phyloP scores from a whole-genome alignment of 2,329 filamentous ascomycete genomes.

The Calonectria pteridis region DNA sequence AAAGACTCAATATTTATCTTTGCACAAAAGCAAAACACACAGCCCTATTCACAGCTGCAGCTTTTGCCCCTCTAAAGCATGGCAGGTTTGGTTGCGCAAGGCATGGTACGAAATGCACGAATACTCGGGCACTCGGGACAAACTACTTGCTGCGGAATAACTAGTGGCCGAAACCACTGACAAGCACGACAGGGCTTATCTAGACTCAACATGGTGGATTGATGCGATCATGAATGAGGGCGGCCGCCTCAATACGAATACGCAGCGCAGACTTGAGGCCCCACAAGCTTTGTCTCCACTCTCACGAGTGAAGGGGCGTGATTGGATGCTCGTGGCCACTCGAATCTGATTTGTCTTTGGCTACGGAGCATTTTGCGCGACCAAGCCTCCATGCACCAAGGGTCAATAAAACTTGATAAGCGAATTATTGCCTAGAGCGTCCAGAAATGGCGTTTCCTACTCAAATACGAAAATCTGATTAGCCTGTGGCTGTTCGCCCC shows the following conservation, averaged over 20 bases:
- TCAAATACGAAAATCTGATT: not conserved
- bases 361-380: not conserved
- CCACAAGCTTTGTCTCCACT: not conserved
- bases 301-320: not conserved
- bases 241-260: conserved; percentile 4
- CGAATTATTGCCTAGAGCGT: not conserved
- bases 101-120: not conserved
- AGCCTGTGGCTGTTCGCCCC: not conserved
- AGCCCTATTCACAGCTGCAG: not conserved
- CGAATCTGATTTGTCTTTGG: not conserved
- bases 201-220: not conserved
- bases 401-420: not conserved
- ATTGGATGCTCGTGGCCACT: not conserved
- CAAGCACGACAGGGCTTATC: not conserved
- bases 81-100: not conserved
- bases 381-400: not conserved
- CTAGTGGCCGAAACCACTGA: not conserved
- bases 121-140: not conserved
- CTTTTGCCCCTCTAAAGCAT: not conserved
- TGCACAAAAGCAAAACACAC: not conserved
- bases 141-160: not conserved
- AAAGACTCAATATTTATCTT: not conserved
- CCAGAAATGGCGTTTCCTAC: not conserved
- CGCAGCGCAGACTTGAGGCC: not conserved
- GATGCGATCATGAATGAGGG: not conserved